These are phyloP conservation scores for Yarrowia divulgata DNA, from an alignment of 805 yeast genomes.

Conservation along the genomic window DNA sequence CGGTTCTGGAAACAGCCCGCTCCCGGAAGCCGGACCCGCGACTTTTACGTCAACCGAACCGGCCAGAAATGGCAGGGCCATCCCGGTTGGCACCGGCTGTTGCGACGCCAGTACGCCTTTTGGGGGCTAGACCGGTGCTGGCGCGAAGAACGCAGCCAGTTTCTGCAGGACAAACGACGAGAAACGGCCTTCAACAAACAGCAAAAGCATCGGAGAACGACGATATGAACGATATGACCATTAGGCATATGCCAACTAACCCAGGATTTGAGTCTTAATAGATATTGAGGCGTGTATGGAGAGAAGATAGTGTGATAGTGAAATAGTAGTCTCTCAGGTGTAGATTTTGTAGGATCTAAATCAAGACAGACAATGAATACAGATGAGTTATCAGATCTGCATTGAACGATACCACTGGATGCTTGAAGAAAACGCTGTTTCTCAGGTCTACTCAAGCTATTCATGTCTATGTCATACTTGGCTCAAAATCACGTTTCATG, in stretches of 20 bases:
- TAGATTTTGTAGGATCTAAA: too few relatives aligned
- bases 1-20: conserved; percentile 42
- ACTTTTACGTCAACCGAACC: conserved; percentile 26
- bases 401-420: too few relatives aligned
- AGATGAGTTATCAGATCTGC: too few relatives aligned
- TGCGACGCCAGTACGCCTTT: conserved; percentile 43
- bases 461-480: too few relatives aligned
- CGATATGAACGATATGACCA: not conserved
- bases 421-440: too few relatives aligned
- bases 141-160: conserved; percentile 45
- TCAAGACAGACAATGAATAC: too few relatives aligned
- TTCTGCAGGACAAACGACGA: conserved; percentile 44
- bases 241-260: not conserved
- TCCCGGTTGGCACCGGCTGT: conserved; percentile 46
- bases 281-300: too few relatives aligned
- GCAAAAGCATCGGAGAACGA: conserved; percentile 43
- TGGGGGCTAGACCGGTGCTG: conserved; percentile 44
- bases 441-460: too few relatives aligned
- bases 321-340: too few relatives aligned
- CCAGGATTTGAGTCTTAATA: conserved; percentile 6
- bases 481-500: too few relatives aligned
- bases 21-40: conserved; percentile 43
- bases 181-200: conserved; percentile 45
- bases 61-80: conserved; percentile 41
- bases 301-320: not conserved